Percentiles rank a stretch among this genome's conserved stretches.
Evolutionary conservation across 2,329 filamentous ascomycete genomes (phyloP).

Genomic region (Aspergillus sp.): DNA sequence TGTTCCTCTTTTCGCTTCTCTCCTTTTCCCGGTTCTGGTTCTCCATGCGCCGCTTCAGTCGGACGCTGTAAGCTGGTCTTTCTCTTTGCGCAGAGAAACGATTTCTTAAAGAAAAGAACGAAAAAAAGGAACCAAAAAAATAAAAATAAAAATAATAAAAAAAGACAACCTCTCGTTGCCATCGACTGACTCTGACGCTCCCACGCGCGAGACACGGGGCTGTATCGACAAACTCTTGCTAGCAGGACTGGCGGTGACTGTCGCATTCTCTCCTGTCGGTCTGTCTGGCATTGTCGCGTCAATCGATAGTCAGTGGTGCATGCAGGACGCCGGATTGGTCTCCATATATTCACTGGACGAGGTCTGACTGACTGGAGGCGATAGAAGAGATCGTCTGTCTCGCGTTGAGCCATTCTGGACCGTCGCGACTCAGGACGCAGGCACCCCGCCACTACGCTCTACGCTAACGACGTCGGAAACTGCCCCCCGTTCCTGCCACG

Average conservation of each 20-base stretch:
- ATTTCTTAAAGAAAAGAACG: background rate
- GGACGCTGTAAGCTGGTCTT: constrained; percentile 31
- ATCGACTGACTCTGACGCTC: constrained; percentile 10
- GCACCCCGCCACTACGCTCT: too few species aligned
- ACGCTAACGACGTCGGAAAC: too few species aligned
- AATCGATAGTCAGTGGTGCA: too few species aligned
- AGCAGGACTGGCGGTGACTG: constrained; percentile 19
- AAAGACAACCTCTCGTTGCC: constrained; percentile 3
- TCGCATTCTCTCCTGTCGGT: constrained; percentile 7
- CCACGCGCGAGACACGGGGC: constrained; percentile 14
- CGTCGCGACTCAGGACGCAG: background rate
- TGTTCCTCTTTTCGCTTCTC: constrained; percentile 12
- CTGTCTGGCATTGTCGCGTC: constrained; percentile 1
- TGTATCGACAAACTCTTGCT: constrained; percentile 22
- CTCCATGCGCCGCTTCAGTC: constrained; percentile 25
- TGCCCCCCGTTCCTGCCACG: too few species aligned
- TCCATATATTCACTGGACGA: too few species aligned
- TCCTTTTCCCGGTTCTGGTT: constrained; percentile 7
- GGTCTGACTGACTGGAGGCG: too few species aligned
- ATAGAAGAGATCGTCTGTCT: too few species aligned
- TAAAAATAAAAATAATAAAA: background rate
- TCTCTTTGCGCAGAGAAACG: constrained; percentile 8
- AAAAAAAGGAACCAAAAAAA: constrained; percentile 8
- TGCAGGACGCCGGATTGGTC: too few species aligned
- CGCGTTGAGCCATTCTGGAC: background rate